A percentile compares a stretch with the other conserved stretches of the same genome.
Evolutionary conservation across 2,329 filamentous ascomycete genomes (phyloP).

Genomic region (Cryphonectria naterciae): DNA sequence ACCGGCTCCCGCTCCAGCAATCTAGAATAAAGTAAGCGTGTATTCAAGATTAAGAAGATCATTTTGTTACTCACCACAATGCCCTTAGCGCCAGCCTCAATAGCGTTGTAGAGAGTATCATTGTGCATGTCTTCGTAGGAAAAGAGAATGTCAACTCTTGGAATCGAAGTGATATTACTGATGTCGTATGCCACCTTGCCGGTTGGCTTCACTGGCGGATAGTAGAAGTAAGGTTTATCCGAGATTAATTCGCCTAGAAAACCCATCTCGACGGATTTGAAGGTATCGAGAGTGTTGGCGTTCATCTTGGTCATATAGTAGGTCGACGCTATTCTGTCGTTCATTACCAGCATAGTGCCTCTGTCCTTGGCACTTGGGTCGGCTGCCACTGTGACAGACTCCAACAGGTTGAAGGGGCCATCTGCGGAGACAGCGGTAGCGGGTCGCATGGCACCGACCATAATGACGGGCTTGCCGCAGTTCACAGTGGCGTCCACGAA

Average conservation of each 20-base stretch:
- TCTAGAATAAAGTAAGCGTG: conserved; percentile 30
- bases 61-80: too few species aligned
- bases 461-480: conserved; percentile 61
- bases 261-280: conserved; percentile 60
- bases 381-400: conserved; percentile 61
- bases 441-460: conserved; percentile 67
- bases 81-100: too few species aligned
- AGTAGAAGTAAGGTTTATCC: conserved; percentile 64
- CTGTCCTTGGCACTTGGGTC: conserved; percentile 49
- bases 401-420: conserved; percentile 64
- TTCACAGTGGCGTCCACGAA: conserved; percentile 63
- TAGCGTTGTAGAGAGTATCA: too few species aligned
- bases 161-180: conserved; percentile 25
- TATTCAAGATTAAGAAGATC: too few species aligned
- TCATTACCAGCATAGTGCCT: conserved; percentile 63
- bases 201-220: conserved; percentile 52
- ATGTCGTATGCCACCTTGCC: conserved; percentile 51
- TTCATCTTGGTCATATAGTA: conserved; percentile 66
- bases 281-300: conserved; percentile 66
- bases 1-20: too few species aligned
- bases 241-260: conserved; percentile 62
- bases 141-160: too few species aligned
- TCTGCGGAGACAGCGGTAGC: conserved; percentile 66
- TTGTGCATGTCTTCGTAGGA: too few species aligned
- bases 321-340: conserved; percentile 62